A percentile compares a stretch with the other conserved stretches of the same genome.
Evolutionary conservation across 106 monocot species (phyloP).

Genomic region (Dioscorea alata): DNA sequence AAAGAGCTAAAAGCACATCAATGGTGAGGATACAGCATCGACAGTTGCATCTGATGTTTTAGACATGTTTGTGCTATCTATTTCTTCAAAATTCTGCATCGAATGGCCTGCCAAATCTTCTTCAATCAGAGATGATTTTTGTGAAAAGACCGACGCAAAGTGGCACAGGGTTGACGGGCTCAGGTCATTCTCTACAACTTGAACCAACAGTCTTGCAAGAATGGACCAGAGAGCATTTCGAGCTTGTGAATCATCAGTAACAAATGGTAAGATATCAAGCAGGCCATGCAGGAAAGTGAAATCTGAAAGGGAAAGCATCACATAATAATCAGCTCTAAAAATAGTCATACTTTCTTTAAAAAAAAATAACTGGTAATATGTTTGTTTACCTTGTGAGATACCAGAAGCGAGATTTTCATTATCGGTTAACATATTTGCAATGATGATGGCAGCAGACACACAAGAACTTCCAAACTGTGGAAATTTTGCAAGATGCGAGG

Average conservation of each 20-base stretch:
- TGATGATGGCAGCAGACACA: slow-evolving; percentile 44
- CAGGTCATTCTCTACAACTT: slow-evolving; percentile 25
- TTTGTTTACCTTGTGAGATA: slow-evolving; percentile 48
- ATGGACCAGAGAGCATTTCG: slow-evolving; percentile 74
- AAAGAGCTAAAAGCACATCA: neutral
- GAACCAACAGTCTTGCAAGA: slow-evolving; percentile 36
- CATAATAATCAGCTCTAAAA: neutral
- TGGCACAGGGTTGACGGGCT: slow-evolving; percentile 12
- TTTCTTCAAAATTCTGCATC: slow-evolving; percentile 3
- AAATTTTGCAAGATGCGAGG: no score
- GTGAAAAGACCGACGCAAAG: slow-evolving; percentile 30
- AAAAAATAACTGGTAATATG: neutral
- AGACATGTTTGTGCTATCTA: neutral
- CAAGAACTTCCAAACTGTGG: slow-evolving; percentile 39
- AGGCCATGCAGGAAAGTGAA: slow-evolving; percentile 46
- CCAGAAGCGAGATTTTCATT: slow-evolving; percentile 28
- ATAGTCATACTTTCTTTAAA: neutral
- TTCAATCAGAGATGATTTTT: slow-evolving; percentile 45
- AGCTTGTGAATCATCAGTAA: slow-evolving; percentile 56
- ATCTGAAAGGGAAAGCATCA: slow-evolving; percentile 33
- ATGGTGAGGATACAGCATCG: slow-evolving; percentile 49
- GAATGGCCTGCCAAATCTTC: slow-evolving; percentile 54
- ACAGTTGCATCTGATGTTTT: slow-evolving; percentile 11
- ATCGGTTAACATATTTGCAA: slow-evolving; percentile 85
- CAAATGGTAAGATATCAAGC: slow-evolving; percentile 66